Conservation (phyloP, 2,329 filamentous ascomycete species). For the Chaetomium globosum region DNA sequence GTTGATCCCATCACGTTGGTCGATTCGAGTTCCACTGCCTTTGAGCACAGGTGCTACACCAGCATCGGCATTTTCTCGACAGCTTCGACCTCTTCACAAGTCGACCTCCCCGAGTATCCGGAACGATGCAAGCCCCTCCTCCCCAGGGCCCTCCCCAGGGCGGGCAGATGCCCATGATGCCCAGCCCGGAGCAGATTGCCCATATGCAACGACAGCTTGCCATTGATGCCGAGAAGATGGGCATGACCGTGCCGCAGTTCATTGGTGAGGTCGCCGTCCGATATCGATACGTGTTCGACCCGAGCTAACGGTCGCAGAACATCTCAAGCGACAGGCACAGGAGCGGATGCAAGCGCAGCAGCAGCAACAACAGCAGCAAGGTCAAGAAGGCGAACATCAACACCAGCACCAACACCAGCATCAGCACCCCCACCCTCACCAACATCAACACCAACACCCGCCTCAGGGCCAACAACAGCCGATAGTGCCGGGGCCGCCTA, state of each 20-base stretch:
- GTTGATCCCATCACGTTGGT: not conserved
- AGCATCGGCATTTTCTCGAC: not conserved
- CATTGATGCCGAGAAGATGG: slow-evolving; percentile 78
- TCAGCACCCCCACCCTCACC: slow-evolving; percentile 40
- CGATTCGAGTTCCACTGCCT: not conserved
- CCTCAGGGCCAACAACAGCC: slow-evolving; percentile 54
- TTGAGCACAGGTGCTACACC: not conserved
- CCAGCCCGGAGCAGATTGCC: slow-evolving; percentile 81
- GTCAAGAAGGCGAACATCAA: slow-evolving; percentile 38
- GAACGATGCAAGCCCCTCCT: slow-evolving; percentile 20
- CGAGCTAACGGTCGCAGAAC: slow-evolving; percentile 46
- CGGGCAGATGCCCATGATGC: slow-evolving; percentile 46
- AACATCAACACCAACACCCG: slow-evolving; percentile 45
- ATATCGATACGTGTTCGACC: not conserved
- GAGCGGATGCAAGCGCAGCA: slow-evolving; percentile 49
- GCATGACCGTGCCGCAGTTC: slow-evolving; percentile 84
- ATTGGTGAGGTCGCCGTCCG: slow-evolving; percentile 46
- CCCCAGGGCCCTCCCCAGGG: slow-evolving; percentile 33
- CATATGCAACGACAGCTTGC: slow-evolving; percentile 82
- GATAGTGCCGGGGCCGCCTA: slow-evolving; percentile 77
- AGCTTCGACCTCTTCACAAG: not conserved
- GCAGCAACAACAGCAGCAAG: slow-evolving; percentile 40
- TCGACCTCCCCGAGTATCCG: not conserved
- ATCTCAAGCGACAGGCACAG: slow-evolving; percentile 61
- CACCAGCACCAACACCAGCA: slow-evolving; percentile 41